Percentiles rank a stretch among this genome's conserved stretches.
These are phyloP conservation scores for Hygrophoropsis aurantiaca DNA, from an alignment of 768 basidiomycete genomes.

Conservation along the genomic window DNA sequence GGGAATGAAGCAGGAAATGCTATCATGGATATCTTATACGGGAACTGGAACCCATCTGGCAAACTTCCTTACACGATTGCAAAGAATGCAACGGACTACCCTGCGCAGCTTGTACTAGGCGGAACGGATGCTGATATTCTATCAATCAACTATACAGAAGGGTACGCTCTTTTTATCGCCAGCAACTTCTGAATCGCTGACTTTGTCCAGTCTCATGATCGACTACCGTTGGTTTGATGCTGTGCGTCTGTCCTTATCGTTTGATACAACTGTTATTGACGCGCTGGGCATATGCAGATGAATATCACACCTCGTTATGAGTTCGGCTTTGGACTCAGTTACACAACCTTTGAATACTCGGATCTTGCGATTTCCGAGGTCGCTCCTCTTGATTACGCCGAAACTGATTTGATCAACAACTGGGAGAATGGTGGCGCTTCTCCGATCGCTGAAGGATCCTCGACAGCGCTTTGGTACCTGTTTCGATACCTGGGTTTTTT, in stretches of 20 bases:
- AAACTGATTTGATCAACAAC: conserved; percentile 20
- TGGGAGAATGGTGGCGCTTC: conserved; percentile 58
- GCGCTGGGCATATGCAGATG: conserved; percentile 31
- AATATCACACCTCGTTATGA: conserved; percentile 17
- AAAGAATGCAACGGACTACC: conserved; percentile 54
- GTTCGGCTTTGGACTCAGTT: conserved; percentile 43
- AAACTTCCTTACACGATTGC: conserved; percentile 76
- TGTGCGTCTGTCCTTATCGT: conserved; percentile 31
- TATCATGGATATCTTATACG: conserved; percentile 68
- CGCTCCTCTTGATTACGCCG: conserved; percentile 28
- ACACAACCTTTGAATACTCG: conserved; percentile 50
- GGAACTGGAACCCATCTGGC: conserved; percentile 65
- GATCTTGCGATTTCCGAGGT: conserved; percentile 42
- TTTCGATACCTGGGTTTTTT: neutral
- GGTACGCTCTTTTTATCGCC: conserved; percentile 27
- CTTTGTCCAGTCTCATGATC: conserved; percentile 18
- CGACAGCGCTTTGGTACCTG: conserved; percentile 51
- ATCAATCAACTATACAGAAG: conserved; percentile 58
- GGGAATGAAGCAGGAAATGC: conserved; percentile 71
- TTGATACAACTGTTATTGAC: no score
- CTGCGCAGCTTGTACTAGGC: conserved; percentile 45
- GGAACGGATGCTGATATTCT: conserved; percentile 37
- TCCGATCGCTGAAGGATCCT: conserved; percentile 49
- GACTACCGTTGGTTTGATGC: conserved; percentile 42
- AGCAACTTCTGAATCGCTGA: neutral